Evolutionary conservation across 2,329 filamentous ascomycete genomes (phyloP), one percentile per base, ranked within the genome.

Genomic region (Trichoderma harzianum): DNA sequence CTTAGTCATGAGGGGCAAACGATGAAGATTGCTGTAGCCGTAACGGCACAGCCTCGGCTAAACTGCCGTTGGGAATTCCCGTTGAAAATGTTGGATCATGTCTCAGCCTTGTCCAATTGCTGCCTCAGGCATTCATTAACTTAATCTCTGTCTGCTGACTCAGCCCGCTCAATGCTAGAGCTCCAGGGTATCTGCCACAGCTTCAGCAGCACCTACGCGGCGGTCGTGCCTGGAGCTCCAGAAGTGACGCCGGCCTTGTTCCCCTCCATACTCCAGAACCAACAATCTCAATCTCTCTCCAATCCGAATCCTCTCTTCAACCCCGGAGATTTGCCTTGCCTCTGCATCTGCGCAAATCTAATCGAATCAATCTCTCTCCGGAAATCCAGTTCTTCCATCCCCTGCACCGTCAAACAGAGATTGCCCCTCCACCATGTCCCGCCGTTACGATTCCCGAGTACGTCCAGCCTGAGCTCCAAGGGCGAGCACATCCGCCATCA

Each of bases 361-460:
- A 60, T 34, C 30, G 5, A n/a, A 5, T 16, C 57, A 60, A 60
- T 60, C 30, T 34, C 28, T 8, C 11, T 8, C 57, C 30, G 18
- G 21, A 24, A 4, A n/a, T 60, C 7, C 18, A 24, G n/a, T 32
- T 36, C n/a, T 21, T 10, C 10, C 28, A 36, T 39, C 57, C 58
- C 30, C 53, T 39, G 28, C 32, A n/a, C 67, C 11, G 21, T 21
- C 21, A 30, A 12, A 61, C 11, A 51, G 61, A 71, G 51, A 62
- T 36, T 71, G 71, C 69, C 61, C 68, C 68, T 72, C 78, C 84
- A 87, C 78, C 84, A 98, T 98, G 95, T 97, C 95, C 83, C 92
- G 95, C 86, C 92, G 95, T 87, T 98, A 98, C 87, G 95, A 98
- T 91, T 97, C 95, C 80, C 90, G 95, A 86, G 95, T 97, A 88